Evolutionary conservation across 1,284 basidiomycete species (phyloP).

Genomic region (Phylloporus sp.): DNA sequence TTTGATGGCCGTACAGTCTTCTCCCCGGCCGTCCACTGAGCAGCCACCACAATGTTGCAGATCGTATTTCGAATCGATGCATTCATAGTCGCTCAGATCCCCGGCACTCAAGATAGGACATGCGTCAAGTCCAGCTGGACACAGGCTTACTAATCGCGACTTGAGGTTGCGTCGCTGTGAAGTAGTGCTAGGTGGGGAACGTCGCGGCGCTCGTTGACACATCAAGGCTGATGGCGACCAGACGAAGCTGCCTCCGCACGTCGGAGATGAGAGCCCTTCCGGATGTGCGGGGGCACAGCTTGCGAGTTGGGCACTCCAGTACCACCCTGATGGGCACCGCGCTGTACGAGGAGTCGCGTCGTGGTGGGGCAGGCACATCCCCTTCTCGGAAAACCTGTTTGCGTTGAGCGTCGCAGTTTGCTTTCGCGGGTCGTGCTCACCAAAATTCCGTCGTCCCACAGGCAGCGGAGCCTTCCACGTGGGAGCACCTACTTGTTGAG

Average conservation of each 20-base stretch:
- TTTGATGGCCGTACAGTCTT: slow-evolving; percentile 71
- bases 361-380: slow-evolving; percentile 17
- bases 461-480: not conserved
- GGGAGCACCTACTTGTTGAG: slow-evolving; percentile 10
- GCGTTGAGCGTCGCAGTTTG: not conserved
- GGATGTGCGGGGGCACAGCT: slow-evolving; percentile 19
- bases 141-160: slow-evolving; percentile 44
- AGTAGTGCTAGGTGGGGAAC: not conserved
- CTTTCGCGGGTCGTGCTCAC: slow-evolving; percentile 6
- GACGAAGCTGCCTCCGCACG: slow-evolving; percentile 2
- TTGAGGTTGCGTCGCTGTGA: slow-evolving; percentile 7
- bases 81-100: slow-evolving; percentile 58
- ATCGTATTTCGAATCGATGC: slow-evolving; percentile 58
- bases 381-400: slow-evolving; percentile 20
- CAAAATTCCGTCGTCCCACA: slow-evolving; percentile 19
- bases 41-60: slow-evolving; percentile 79
- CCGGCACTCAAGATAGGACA: slow-evolving; percentile 57
- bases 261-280: slow-evolving; percentile 1
- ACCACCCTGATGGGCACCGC: slow-evolving; percentile 23
- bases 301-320: slow-evolving; percentile 15
- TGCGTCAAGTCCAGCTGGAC: slow-evolving; percentile 56
- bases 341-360: not conserved
- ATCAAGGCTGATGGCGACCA: slow-evolving; percentile 19
- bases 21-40: slow-evolving; percentile 59
- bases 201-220: slow-evolving; percentile 12